Base-by-base conservation (phyloP, 2,329 filamentous ascomycete genomes). In the Trichoderma aggressivum region DNA sequence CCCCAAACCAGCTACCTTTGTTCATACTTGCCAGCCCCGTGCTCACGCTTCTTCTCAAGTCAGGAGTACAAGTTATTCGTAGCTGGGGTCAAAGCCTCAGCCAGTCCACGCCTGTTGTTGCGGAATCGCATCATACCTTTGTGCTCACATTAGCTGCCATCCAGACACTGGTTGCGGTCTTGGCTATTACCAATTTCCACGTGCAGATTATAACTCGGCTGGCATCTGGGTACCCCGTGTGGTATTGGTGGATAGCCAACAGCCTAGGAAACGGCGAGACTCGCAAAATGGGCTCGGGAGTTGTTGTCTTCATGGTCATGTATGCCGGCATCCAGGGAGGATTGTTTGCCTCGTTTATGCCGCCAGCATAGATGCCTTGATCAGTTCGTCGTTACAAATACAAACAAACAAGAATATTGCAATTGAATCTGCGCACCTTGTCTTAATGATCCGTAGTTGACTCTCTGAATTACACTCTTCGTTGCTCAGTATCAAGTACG, bases 141-240 rank as follows among this genome's bases (percentile, higher is more conserved):
- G 75, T 89, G 7, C 81, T 81, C 32, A 87, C 88, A 26, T 84
- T 97, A 72, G 93, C 93, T 1, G 81, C 90, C 4, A 87, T 89
- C 5, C 95, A 99, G 80, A 80, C 92, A 1, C 71, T 94, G 4
- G 84, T 99, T 21, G 90, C 91, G 1, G 72, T 88, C 3, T 80
- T 95, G 72, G 92, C 94, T 24, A 81, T 94, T 24, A 93, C 91
- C 14, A 93, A 84, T 73, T 97, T 97, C 78, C 96, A 99, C 78
- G 92, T 98, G 30, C 96, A 99, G 81, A 97, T 99, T 75, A 91
- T 98, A 76, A 97, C 92, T 58, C 89, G 96, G 28, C 86, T 99
- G 18, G 91, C 93, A 1, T 97, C 94, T 0, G 95, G 91, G 0
- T 97, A 95, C 80, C 92, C 94, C 1, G 81, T 96, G 21, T 98